These are phyloP conservation scores for Botryotinia narcissicola DNA, from an alignment of 2,329 filamentous ascomycete species.

Conservation along the genomic window DNA sequence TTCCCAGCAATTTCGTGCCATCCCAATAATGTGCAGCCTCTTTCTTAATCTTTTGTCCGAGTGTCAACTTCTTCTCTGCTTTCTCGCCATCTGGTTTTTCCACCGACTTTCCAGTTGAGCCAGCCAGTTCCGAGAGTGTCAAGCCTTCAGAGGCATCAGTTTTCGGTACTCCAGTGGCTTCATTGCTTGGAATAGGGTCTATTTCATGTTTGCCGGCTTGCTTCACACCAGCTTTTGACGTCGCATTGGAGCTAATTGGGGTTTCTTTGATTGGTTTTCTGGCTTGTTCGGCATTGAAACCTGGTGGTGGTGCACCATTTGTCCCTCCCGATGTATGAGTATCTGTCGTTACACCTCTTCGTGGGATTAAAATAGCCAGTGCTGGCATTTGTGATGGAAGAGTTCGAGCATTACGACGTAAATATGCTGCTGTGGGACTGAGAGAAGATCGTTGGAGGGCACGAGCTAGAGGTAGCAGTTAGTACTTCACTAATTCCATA, in stretches of 20 bases:
- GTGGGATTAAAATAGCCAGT: conserved; percentile 56
- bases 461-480: conserved; percentile 30
- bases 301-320: conserved; percentile 60
- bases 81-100: conserved; percentile 65
- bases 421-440: conserved; percentile 35
- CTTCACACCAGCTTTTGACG: conserved; percentile 32
- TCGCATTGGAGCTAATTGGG: conserved; percentile 36
- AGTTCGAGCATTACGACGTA: conserved; percentile 38
- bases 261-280: conserved; percentile 56
- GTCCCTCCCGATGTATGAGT: conserved; percentile 49
- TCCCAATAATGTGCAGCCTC: conserved; percentile 97
- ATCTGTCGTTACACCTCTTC: conserved; percentile 57
- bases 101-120: conserved; percentile 59
- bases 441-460: conserved; percentile 32
- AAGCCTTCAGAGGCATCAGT: conserved; percentile 36
- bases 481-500: neutral
- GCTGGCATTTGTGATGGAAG: conserved; percentile 43
- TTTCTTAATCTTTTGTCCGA: conserved; percentile 93
- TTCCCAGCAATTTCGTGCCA: conserved; percentile 89
- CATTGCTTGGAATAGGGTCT: conserved; percentile 30
- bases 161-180: conserved; percentile 36
- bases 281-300: conserved; percentile 67
- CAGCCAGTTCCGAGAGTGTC: conserved; percentile 58
- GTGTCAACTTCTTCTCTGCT: conserved; percentile 79
- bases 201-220: conserved; percentile 32